Evolutionary conservation across 2,329 filamentous ascomycete genomes (phyloP).

Genomic region (Fusarium globosum): DNA sequence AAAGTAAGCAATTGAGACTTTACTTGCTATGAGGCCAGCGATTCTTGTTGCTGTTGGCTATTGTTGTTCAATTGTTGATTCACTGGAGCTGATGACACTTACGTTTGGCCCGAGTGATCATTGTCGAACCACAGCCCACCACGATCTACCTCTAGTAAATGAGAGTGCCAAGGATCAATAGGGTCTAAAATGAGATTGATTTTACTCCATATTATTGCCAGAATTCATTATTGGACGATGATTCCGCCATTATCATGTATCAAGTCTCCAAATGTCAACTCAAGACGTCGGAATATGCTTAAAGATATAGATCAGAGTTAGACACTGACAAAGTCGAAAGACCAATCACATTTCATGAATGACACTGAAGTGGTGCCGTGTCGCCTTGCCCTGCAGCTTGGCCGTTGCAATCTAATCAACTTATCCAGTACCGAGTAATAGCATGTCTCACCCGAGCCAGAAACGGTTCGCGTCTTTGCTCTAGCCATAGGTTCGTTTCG

Average conservation of each 20-base stretch:
- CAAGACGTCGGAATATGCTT: background rate
- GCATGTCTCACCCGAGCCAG: background rate
- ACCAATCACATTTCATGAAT: slow-evolving; percentile 21
- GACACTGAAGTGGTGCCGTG: slow-evolving; percentile 1
- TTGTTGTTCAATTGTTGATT: background rate
- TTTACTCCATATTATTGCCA: slow-evolving; percentile 1
- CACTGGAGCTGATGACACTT: background rate
- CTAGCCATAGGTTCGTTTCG: background rate
- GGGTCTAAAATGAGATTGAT: slow-evolving; percentile 27
- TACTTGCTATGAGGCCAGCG: background rate
- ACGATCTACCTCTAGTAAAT: background rate
- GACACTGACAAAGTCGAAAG: background rate
- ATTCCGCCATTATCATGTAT: background rate
- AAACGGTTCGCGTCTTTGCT: background rate
- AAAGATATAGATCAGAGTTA: background rate
- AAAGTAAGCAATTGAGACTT: background rate
- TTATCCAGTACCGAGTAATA: background rate
- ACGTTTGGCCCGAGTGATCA: background rate
- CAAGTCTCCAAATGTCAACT: rapidly evolving
- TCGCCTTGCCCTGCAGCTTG: background rate
- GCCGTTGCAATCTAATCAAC: no score
- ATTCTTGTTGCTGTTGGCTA: background rate
- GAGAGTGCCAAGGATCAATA: slow-evolving; percentile 16
- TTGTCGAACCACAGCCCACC: background rate
- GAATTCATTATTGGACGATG: background rate